Evolutionary conservation across 2,329 filamentous ascomycete species (phyloP).

Genomic region (Pyricularia grisea): DNA sequence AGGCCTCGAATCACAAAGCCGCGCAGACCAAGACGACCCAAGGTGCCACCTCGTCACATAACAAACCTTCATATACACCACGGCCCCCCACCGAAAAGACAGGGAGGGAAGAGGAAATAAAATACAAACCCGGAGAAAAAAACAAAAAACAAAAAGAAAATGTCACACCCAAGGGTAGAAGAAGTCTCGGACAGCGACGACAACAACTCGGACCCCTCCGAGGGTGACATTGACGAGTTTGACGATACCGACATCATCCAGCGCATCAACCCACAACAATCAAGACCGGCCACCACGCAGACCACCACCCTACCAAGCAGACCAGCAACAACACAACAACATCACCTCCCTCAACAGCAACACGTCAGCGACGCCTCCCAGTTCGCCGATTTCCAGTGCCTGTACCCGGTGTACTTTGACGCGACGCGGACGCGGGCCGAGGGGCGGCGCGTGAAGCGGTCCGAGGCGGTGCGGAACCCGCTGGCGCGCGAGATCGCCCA

Average conservation of each 20-base stretch:
- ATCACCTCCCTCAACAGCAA: conserved; percentile 17
- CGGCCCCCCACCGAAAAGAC: background rate
- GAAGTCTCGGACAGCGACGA: conserved; percentile 78
- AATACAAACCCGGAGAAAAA: background rate
- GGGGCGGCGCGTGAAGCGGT: conserved; percentile 66
- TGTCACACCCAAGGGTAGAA: conserved; percentile 86
- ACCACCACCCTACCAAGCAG: conserved; percentile 6
- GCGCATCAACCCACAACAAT: conserved; percentile 19
- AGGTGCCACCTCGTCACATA: background rate
- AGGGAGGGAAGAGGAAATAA: background rate
- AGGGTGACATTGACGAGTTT: conserved; percentile 68
- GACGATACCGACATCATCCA: conserved; percentile 47
- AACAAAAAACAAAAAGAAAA: conserved; percentile 22
- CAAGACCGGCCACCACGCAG: conserved; percentile 16
- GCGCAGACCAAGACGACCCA: background rate
- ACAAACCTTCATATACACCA: background rate
- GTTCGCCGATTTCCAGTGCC: conserved; percentile 73
- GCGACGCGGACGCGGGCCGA: conserved; percentile 61
- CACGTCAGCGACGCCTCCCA: conserved; percentile 27
- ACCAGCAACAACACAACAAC: conserved; percentile 10
- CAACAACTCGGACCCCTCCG: conserved; percentile 71
- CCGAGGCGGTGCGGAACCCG: conserved; percentile 72
- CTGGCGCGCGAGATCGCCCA: conserved; percentile 83
- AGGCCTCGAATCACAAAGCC: background rate
- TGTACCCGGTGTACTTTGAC: conserved; percentile 97